Evolutionary conservation across 2,329 filamentous ascomycete genomes (phyloP), one percentile per base, ranked within the genome.

Genomic region (Ceratocystiopsis minuta): DNA sequence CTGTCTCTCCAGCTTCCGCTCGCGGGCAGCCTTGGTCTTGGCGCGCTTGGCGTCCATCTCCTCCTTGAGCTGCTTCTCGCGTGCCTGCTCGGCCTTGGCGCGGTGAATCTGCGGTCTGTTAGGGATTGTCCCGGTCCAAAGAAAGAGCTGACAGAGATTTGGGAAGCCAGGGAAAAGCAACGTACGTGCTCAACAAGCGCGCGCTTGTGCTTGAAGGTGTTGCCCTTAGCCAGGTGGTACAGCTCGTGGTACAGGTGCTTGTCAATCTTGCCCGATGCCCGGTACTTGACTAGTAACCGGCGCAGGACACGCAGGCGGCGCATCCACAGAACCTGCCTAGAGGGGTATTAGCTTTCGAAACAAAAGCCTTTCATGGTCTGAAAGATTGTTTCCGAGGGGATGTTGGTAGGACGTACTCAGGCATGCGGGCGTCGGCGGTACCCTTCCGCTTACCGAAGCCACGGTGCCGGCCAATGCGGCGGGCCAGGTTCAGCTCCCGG

Each of bases 121-220:
- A 28, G 24, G 6, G 11, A 9, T 10, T 10, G 24, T 28, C 2
- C 24, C 24, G 24, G 24, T 10, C 9, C 24, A 6, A 10, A 9
- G 5, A 28, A 28, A 38, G 16, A 31, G 15, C 16, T 11, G 3
- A 31, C 16, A 3, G 33, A 6, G 14, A 2, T 3, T 4, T 17
- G 18, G 16, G 4, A 20, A 28, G 32, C 11, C 15, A 10, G 17
- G 11, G 13, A 43, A 48, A 45, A 44, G 3, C 12, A 15, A 85
- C 90, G 63, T 92, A 98, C 90, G 75, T 98, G 90, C 79, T 98
- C 90, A 65, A 98, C 86, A 60, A 98, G 80, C 62, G 87, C 90
- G 71, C 90, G 82, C 87, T 96, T 98, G 85, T 98, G 90, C 87
- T 98, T 98, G 83, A 98, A 98, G 67, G 90, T 88, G 81, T 98